These are phyloP conservation scores for Persicaria tinctoria DNA, from an alignment of 148 eudicot species.

Conservation along the genomic window DNA sequence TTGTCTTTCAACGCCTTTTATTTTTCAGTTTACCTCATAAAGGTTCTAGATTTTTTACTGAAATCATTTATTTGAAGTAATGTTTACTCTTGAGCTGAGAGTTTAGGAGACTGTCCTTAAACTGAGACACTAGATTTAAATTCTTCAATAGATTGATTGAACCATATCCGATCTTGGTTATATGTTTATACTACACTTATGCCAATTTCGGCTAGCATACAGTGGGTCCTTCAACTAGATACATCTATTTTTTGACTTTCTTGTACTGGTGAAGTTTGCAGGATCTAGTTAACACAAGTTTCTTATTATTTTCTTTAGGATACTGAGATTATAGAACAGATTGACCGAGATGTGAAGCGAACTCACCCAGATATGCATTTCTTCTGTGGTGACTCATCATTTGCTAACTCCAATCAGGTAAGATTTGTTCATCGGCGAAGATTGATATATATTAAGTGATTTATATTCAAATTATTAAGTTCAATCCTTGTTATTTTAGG, in stretches of 20 bases:
- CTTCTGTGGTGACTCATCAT: constrained; percentile 78
- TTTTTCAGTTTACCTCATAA: not conserved
- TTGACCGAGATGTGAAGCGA: constrained; percentile 95
- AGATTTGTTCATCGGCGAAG: constrained; percentile 10
- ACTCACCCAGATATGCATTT: constrained; percentile 94
- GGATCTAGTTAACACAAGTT: not conserved
- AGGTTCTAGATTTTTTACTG: not conserved
- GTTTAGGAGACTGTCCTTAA: not conserved
- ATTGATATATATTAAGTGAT: not conserved
- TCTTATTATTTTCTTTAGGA: constrained; percentile 36
- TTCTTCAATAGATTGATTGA: not conserved
- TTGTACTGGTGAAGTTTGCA: not conserved
- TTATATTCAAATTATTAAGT: constrained; percentile 7
- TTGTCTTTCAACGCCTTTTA: not conserved
- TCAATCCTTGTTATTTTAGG: constrained; percentile 37
- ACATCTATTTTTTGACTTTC: not conserved
- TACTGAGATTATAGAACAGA: constrained; percentile 93
- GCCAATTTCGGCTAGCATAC: not conserved
- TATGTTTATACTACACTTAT: not conserved
- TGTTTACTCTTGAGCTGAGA: not conserved
- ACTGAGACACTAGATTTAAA: not conserved
- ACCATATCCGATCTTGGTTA: not conserved
- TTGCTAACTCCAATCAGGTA: constrained; percentile 78
- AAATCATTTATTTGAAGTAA: not conserved
- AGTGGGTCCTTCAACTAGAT: not conserved